Conservation (phyloP, 2,329 filamentous ascomycete species). For the Fusarium graminum region DNA sequence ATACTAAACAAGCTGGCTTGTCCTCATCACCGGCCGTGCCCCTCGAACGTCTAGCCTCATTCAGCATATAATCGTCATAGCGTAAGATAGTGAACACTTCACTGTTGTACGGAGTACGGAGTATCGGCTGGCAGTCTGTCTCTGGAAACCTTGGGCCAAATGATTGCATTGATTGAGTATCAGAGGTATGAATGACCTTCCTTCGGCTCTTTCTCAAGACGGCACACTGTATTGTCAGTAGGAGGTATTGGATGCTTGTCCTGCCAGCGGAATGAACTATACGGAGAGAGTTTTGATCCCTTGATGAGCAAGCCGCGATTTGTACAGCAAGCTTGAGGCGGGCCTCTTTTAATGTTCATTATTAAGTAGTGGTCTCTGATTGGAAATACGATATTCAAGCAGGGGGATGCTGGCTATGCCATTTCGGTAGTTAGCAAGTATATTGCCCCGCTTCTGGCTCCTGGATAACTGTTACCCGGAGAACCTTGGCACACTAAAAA, state of each 20-base stretch:
- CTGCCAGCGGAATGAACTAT: no score
- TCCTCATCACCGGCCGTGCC: neutral
- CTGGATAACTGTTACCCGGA: constrained; percentile 4
- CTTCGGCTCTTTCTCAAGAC: no score
- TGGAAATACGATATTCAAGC: no score
- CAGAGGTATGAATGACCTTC: neutral
- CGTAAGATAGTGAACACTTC: neutral
- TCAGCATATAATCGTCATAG: neutral
- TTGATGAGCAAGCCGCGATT: no score
- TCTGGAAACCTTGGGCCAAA: neutral
- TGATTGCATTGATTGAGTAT: neutral
- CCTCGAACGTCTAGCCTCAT: neutral
- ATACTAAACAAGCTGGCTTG: neutral
- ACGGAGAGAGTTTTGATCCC: no score
- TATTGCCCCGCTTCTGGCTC: neutral
- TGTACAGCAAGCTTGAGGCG: no score
- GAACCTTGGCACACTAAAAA: no score
- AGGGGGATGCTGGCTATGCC: no score
- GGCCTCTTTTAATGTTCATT: no score
- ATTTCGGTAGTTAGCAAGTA: neutral
- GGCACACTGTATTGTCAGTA: no score
- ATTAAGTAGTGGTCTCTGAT: no score
- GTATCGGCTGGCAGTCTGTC: neutral
- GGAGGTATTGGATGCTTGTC: no score
- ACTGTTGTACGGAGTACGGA: neutral